Conservation (phyloP, 2,329 filamentous ascomycete genomes). For the Alternaria tenuissima region DNA sequence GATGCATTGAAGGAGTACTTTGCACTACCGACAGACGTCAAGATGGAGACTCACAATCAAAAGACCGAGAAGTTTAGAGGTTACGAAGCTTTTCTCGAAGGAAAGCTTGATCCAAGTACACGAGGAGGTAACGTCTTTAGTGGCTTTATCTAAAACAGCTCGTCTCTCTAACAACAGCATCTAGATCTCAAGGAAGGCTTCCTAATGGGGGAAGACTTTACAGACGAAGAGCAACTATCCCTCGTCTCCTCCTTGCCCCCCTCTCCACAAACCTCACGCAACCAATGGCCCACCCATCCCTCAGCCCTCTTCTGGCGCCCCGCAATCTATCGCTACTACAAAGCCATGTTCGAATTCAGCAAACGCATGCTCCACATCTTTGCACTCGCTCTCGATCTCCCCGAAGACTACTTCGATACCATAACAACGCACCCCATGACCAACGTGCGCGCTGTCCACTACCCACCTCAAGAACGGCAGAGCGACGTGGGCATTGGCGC, state of each 20-base stretch:
- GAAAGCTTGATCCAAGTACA: constrained; percentile 47
- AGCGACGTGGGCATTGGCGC: constrained; percentile 52
- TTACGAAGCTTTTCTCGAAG: constrained; percentile 49
- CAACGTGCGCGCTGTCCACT: constrained; percentile 53
- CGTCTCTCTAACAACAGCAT: not conserved
- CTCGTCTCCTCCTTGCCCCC: constrained; percentile 24
- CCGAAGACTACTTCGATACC: constrained; percentile 50
- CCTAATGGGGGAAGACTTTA: constrained; percentile 47
- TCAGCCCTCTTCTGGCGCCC: constrained; percentile 41
- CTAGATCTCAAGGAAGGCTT: constrained; percentile 48
- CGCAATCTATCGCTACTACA: constrained; percentile 44
- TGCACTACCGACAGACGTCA: constrained; percentile 38
- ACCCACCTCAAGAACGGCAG: constrained; percentile 48
- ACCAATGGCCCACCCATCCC: constrained; percentile 44
- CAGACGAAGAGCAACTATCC: constrained; percentile 41
- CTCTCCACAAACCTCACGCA: constrained; percentile 29
- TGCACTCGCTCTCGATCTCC: constrained; percentile 53
- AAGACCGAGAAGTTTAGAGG: constrained; percentile 48
- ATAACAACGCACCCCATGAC: constrained; percentile 54
- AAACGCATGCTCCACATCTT: constrained; percentile 46
- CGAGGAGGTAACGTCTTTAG: constrained; percentile 36
- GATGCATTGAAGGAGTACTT: constrained; percentile 43
- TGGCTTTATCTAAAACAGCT: not conserved
- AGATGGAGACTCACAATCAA: constrained; percentile 50
- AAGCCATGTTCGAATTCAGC: constrained; percentile 40